Conservation (phyloP, 257 asterid species). For the Lithospermum erythrorhizon region DNA sequence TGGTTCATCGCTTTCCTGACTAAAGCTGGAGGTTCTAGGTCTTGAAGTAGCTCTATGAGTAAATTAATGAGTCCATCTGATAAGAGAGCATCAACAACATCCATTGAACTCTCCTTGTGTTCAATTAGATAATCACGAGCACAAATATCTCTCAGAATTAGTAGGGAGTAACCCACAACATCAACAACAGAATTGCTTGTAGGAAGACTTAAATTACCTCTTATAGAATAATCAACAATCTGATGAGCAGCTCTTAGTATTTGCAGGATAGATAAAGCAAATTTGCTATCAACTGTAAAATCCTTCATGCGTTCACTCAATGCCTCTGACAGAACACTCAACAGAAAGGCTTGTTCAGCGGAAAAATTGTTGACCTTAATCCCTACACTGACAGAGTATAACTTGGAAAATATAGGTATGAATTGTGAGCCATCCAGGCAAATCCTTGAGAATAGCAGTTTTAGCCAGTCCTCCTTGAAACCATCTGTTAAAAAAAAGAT, state of each 20-base stretch:
- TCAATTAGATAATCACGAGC: constrained; percentile 30
- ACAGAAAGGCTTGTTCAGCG: constrained; percentile 40
- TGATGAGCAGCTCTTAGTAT: constrained; percentile 31
- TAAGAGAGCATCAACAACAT: constrained; percentile 33
- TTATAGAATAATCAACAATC: constrained; percentile 30
- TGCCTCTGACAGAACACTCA: constrained; percentile 45
- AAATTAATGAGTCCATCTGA: constrained; percentile 53
- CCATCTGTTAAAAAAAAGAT: constrained; percentile 45
- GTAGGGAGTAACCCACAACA: constrained; percentile 54
- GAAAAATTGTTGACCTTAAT: constrained; percentile 22
- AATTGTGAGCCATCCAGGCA: constrained; percentile 41
- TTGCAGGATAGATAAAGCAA: constrained; percentile 31
- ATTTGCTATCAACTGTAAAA: constrained; percentile 25
- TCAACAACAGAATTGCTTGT: constrained; percentile 49
- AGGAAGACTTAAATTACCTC: constrained; percentile 45
- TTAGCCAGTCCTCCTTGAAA: constrained; percentile 51
- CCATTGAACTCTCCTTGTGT: constrained; percentile 15
- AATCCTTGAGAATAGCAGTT: constrained; percentile 44
- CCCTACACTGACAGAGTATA: constrained; percentile 16
- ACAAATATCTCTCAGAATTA: constrained; percentile 58
- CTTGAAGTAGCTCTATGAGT: constrained; percentile 40
- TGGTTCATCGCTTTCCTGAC: constrained; percentile 39
- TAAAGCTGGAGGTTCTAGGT: constrained; percentile 61
- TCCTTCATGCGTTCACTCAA: constrained; percentile 37
- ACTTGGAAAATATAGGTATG: constrained; percentile 33